Percentiles rank a stretch among this genome's conserved stretches.
Evolutionary conservation across 228 moss, liverwort and hornwort genomes (phyloP).

Genomic region (Sphagnum fallax): DNA sequence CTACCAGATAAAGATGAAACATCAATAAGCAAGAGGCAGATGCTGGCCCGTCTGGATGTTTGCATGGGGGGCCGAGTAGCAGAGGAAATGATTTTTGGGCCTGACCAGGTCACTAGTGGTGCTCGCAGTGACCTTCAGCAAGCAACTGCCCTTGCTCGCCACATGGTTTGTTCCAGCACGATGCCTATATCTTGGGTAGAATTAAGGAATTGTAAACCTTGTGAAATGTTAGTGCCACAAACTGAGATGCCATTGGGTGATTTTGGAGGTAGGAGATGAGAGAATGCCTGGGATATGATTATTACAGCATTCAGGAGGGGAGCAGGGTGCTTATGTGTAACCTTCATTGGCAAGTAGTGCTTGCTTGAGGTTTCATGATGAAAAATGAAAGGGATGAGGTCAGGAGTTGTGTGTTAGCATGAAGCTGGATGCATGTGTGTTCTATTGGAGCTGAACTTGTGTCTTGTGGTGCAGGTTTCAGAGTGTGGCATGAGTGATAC

Average conservation of each 20-base stretch:
- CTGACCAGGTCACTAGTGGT: constrained; percentile 95
- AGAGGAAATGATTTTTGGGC: constrained; percentile 93
- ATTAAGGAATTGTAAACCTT: neutral
- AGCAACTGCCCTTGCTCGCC: constrained; percentile 95
- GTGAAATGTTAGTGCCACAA: neutral
- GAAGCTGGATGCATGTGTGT: no score
- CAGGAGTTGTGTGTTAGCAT: no score
- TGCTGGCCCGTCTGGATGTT: constrained; percentile 93
- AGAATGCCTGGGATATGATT: no score
- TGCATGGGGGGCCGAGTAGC: constrained; percentile 99
- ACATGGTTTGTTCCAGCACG: constrained; percentile 51
- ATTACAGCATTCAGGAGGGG: no score
- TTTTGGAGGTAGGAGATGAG: neutral
- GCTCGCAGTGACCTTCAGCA: constrained; percentile 99
- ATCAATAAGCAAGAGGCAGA: constrained; percentile 91
- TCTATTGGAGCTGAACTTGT: no score
- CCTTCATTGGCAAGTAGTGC: no score
- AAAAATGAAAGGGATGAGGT: no score
- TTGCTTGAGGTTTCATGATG: no score
- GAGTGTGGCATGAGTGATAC: constrained; percentile 98
- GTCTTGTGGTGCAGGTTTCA: constrained; percentile 54
- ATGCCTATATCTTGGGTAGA: neutral
- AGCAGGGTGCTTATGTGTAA: no score
- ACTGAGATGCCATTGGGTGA: neutral
- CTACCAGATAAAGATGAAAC: constrained; percentile 99